Evolutionary conservation across 108 stramenopile species (phyloP).

Genomic region (Asterionellopsis glacialis): DNA sequence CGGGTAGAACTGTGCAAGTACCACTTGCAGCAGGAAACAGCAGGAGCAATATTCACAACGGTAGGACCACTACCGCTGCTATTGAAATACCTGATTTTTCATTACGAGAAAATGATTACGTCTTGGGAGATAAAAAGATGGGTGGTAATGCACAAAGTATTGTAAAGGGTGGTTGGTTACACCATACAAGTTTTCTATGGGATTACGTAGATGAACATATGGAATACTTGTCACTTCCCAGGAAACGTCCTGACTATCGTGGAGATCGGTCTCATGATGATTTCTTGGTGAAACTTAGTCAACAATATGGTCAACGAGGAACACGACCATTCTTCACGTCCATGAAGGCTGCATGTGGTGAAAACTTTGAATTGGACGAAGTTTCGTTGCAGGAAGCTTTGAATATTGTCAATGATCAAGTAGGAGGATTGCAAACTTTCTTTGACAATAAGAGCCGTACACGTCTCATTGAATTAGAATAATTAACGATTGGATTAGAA

Average conservation of each 20-base stretch:
- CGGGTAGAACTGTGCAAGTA: slow-evolving; percentile 13
- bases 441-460: slow-evolving; percentile 48
- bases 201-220: slow-evolving; percentile 72
- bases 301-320: slow-evolving; percentile 35
- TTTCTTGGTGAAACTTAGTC: slow-evolving; percentile 73
- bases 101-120: slow-evolving; percentile 89
- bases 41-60: not conserved
- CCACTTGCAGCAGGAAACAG: too few species aligned
- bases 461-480: too few species aligned
- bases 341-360: slow-evolving; percentile 21
- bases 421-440: slow-evolving; percentile 59
- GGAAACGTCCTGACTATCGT: slow-evolving; percentile 88
- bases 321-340: slow-evolving; percentile 40
- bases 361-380: slow-evolving; percentile 30
- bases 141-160: slow-evolving; percentile 96
- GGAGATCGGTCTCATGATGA: slow-evolving; percentile 75
- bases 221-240: slow-evolving; percentile 78
- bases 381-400: slow-evolving; percentile 36
- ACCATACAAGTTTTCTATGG: slow-evolving; percentile 95
- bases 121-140: slow-evolving; percentile 81
- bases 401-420: slow-evolving; percentile 35
- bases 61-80: not conserved
- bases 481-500: too few species aligned
- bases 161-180: slow-evolving; percentile 78
- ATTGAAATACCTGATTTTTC: slow-evolving; percentile 25